phyloP scores from a whole-genome alignment of 768 basidiomycete genomes.

The Lepiota venenata region DNA sequence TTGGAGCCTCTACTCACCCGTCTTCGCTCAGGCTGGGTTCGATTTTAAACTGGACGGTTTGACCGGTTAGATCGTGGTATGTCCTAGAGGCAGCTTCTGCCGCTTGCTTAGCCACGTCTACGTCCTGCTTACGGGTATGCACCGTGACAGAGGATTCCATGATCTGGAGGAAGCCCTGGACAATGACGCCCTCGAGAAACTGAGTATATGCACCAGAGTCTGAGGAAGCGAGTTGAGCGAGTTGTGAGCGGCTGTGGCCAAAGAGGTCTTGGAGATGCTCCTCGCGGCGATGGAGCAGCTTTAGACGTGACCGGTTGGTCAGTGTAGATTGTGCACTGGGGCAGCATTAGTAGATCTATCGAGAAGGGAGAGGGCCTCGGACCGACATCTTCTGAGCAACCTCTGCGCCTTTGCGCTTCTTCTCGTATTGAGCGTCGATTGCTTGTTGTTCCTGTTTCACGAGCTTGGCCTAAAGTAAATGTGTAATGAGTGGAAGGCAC shows the following conservation, averaged over 20 bases:
- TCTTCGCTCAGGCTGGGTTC: conserved; percentile 64
- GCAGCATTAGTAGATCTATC: conserved; percentile 2
- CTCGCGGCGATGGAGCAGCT: conserved; percentile 86
- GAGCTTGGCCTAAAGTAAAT: conserved; percentile 74
- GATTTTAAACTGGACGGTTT: conserved; percentile 54
- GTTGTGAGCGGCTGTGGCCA: conserved; percentile 51
- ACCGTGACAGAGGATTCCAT: conserved; percentile 74
- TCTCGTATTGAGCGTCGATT: conserved; percentile 92
- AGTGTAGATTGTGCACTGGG: conserved; percentile 89
- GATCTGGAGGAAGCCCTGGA: conserved; percentile 82
- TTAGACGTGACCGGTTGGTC: conserved; percentile 94
- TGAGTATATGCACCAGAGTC: conserved; percentile 71
- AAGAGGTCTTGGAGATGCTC: conserved; percentile 92
- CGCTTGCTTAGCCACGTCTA: conserved; percentile 56
- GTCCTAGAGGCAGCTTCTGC: conserved; percentile 56
- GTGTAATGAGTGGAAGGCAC: conserved; percentile 4
- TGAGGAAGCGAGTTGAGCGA: conserved; percentile 36
- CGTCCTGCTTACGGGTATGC: conserved; percentile 65
- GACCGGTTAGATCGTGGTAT: conserved; percentile 80
- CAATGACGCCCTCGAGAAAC: conserved; percentile 80
- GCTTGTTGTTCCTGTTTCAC: conserved; percentile 95
- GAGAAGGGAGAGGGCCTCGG: background rate
- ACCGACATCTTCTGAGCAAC: conserved; percentile 95
- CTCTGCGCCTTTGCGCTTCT: conserved; percentile 93
- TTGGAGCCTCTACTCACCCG: conserved; percentile 39